Evolutionary conservation across 176 grass and related monocot species (phyloP).

Genomic region (Lolium perenne): DNA sequence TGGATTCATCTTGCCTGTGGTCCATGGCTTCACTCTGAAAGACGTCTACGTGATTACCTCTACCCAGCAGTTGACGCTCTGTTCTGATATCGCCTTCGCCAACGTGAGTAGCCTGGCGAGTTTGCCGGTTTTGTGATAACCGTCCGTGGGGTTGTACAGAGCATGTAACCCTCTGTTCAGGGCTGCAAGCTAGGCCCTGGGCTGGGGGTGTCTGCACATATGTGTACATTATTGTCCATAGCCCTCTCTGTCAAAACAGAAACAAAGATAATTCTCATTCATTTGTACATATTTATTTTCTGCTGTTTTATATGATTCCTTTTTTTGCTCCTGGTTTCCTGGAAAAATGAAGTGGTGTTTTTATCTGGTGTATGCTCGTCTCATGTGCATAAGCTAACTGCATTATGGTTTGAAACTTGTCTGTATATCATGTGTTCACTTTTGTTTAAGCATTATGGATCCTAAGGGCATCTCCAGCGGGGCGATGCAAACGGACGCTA

Average conservation of each 20-base stretch:
- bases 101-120: slow-evolving; percentile 43
- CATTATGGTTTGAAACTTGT: no score
- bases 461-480: no score
- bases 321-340: not conserved
- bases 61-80: slow-evolving; percentile 58
- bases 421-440: no score
- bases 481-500: no score
- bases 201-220: slow-evolving; percentile 25
- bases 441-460: no score
- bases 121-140: slow-evolving; percentile 23
- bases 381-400: no score
- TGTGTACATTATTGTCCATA: slow-evolving; percentile 35
- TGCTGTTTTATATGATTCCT: not conserved
- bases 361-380: not conserved
- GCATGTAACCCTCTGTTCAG: not conserved
- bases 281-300: slow-evolving; percentile 19
- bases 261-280: not conserved
- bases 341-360: not conserved
- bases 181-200: slow-evolving; percentile 2
- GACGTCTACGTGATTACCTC: slow-evolving; percentile 62
- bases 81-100: slow-evolving; percentile 74
- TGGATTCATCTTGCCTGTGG: slow-evolving; percentile 67
- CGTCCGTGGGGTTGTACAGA: not conserved
- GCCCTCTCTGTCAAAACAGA: not conserved
- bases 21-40: slow-evolving; percentile 81